Evolutionary conservation across 208 protist genomes (phyloP), one percentile per base, ranked within the genome.

Genomic region (Crithidia expoeki): DNA sequence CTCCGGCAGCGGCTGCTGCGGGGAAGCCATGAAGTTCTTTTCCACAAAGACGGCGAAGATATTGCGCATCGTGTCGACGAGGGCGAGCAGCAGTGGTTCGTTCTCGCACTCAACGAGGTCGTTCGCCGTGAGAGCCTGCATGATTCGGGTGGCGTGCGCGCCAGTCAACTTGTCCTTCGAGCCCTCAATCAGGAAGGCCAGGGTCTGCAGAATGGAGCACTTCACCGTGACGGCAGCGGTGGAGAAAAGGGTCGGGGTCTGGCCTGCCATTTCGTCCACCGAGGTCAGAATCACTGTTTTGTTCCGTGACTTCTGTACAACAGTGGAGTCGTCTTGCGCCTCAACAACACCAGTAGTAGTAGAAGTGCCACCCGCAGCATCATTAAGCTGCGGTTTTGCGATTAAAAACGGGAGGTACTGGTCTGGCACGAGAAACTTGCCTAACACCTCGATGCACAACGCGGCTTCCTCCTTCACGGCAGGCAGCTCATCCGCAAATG

Each of bases 391-490:
- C 14, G 68, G 68, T 53, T 89, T 84, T 14, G 84, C 72, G 33
- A 91, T 93, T 12, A 97, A 58, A 79, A 97, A 93, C 0, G 93
- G 93, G 6, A 97, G 49, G 47, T 97, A 97, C 61, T 97, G 90
- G 21, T 89, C 84, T n/a, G 93, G 93, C 44, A 84, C 92, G n/a
- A 95, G 57, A 61, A 94, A 95, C 68, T 95, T 94, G 25, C 86
- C 88, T 11, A 97, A 53, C 44, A 97, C 66, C 72, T 93, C 80
- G 25, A 94, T 69, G 61, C 90, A 97, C 49, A 94, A 66, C 21
- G 70, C 49, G 28, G 93, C 86, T 63, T 95, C 90, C 38, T 80
- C 55, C 36, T 74, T 62, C 60, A 97, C 87, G 21, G 88, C 85
- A 28, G 80, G 67, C 33, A 85, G 86, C 57, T 95, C 90, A 36